phyloP scores from a whole-genome alignment of 768 basidiomycete genomes.

The Hygrocybe punicea region DNA sequence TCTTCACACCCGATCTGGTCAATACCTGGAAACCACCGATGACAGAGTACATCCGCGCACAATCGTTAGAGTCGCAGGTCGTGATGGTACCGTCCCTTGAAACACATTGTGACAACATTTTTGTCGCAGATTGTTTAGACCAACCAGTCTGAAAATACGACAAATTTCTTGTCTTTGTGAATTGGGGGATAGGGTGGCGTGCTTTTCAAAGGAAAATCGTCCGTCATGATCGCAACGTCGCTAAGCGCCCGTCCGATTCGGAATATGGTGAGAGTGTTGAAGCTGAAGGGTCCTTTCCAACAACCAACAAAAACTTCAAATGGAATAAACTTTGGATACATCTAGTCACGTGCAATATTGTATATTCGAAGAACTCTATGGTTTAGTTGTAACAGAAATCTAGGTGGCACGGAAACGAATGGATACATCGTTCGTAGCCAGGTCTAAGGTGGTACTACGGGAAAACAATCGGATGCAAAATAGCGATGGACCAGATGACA shows the following conservation, averaged over 20 bases:
- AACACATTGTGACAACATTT: not conserved
- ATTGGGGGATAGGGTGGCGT: conserved; percentile 79
- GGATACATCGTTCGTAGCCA: not conserved
- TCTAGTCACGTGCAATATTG: conserved; percentile 4
- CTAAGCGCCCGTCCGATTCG: too few species aligned
- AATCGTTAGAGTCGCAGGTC: conserved; percentile 89
- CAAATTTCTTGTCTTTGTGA: conserved; percentile 75
- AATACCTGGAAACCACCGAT: not conserved
- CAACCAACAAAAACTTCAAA: not conserved
- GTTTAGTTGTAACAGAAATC: not conserved
- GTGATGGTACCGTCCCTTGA: conserved; percentile 92
- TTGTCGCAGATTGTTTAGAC: conserved; percentile 26
- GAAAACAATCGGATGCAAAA: not conserved
- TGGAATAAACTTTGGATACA: not conserved
- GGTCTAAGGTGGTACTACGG: not conserved
- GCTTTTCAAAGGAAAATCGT: conserved; percentile 44
- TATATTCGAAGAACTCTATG: conserved; percentile 25
- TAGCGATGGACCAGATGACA: not conserved
- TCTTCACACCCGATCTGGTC: conserved; percentile 40
- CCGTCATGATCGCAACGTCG: too few species aligned
- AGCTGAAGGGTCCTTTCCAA: too few species aligned
- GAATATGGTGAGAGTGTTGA: too few species aligned
- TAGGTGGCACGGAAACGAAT: not conserved
- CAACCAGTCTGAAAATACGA: conserved; percentile 89
- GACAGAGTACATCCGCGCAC: conserved; percentile 40